Evolutionary conservation across 352 stramenopile genomes (phyloP), one percentile per base, ranked within the genome.

Genomic region (Globisporangium canariense): DNA sequence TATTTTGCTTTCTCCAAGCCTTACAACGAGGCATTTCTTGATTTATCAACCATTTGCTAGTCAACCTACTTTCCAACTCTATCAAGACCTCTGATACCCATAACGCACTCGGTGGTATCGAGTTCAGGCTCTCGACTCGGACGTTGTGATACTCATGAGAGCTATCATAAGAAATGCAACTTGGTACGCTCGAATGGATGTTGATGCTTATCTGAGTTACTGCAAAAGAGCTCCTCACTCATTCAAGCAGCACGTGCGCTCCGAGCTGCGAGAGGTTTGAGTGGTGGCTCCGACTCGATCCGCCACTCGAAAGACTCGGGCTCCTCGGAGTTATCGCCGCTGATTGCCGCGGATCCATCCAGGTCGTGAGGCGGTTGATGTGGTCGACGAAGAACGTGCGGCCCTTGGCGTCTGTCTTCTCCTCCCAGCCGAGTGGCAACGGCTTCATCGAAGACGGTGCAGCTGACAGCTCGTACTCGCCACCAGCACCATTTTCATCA

Each of bases 371-470:
- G 25, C 81, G 77, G 58, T 87, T 88, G 66, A 89, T 80, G 68
- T 93, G 85, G 59, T 91, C 85, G 57, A 93, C 77, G 63, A 78
- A 93, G 64, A 90, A 92, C 11, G 71, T 62, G 46, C 85, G 73
- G 30, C 83, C 85, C 58, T 93, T 91, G 25, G 68, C 64, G 25
- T 93, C 85, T 4, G 46, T 71, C 60, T 89, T 90, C 61, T 88
- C 75, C 34, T 91, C 83, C 85, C 85, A 93, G 0, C 85, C 85
- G 0, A 79, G 60, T 2, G 85, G 85, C 28, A 93, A 61, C n/a
- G 71, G 65, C 41, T 62, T 68, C 38, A 38, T 8, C 10, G n/a
- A 20, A 30, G 32, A 41, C 50, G 14, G n/a, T 45, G 46, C 18
- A 4, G 4, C 40, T 8, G 34, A 22, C 10, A 58, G 52, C 45